Evolutionary conservation across 73 alveolate genomes (phyloP).

Genomic region (Paraurostyla sp.): DNA sequence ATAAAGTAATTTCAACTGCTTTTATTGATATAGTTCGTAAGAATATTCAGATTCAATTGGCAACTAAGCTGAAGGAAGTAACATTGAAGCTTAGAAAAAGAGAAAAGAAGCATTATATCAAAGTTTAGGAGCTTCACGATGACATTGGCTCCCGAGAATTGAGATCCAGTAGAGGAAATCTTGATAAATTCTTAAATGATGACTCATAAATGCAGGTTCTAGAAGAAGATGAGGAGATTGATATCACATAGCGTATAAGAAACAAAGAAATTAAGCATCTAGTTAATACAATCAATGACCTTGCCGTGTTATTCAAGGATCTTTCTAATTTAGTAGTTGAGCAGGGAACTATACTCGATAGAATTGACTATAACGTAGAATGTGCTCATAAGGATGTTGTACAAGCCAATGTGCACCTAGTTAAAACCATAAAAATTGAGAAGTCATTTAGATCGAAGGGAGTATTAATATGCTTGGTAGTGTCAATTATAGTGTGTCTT

Average conservation of each 20-base stretch:
- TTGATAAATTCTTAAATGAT: constrained; percentile 47
- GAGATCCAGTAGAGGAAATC: not conserved
- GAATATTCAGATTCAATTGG: constrained; percentile 8
- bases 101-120: constrained; percentile 50
- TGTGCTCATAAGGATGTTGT: constrained; percentile 81
- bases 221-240: constrained; percentile 63
- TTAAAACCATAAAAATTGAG: constrained; percentile 77
- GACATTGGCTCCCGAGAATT: not conserved
- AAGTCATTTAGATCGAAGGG: constrained; percentile 58
- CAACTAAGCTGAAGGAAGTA: constrained; percentile 27
- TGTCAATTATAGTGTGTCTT: constrained; percentile 1
- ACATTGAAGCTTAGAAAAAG: constrained; percentile 27
- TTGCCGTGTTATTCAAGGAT: constrained; percentile 93
- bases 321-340: constrained; percentile 88
- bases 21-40: not conserved
- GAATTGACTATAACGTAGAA: constrained; percentile 94
- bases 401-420: constrained; percentile 80
- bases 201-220: constrained; percentile 20
- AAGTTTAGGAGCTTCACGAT: constrained; percentile 52
- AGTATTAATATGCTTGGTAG: constrained; percentile 10
- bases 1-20: not conserved
- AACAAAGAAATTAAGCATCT: constrained; percentile 84
- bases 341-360: constrained; percentile 95
- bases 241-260: constrained; percentile 59
- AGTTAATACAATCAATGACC: constrained; percentile 85